Percentiles rank a stretch among this genome's conserved stretches.
Evolutionary conservation across 164 flowering plant genomes (phyloP).

Genomic region (Berberis thunbergii): DNA sequence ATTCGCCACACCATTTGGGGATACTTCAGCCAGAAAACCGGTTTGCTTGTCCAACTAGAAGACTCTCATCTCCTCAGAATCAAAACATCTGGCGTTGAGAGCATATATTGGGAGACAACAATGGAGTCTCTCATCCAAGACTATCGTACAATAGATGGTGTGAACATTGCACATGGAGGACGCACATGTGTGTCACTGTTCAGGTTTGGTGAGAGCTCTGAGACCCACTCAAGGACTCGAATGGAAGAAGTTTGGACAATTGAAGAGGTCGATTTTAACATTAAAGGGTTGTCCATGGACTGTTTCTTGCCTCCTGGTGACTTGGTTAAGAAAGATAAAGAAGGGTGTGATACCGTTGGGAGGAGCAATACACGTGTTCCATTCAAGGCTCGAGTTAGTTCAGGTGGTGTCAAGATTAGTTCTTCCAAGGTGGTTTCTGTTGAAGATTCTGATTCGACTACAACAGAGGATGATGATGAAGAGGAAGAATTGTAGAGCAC

Average conservation of each 20-base stretch:
- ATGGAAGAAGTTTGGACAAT: constrained; percentile 89
- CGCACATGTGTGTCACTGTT: constrained; percentile 52
- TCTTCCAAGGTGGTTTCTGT: constrained; percentile 49
- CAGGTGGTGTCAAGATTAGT: constrained; percentile 20
- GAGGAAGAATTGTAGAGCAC: constrained; percentile 12
- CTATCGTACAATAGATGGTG: constrained; percentile 65
- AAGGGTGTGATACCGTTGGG: constrained; percentile 14
- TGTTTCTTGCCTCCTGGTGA: constrained; percentile 90
- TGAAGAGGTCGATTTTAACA: constrained; percentile 84
- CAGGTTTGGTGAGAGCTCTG: constrained; percentile 59
- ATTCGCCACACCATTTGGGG: constrained; percentile 87
- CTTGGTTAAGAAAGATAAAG: constrained; percentile 46
- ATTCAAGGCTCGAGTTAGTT: constrained; percentile 15
- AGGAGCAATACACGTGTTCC: constrained; percentile 17
- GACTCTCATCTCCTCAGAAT: constrained; percentile 80
- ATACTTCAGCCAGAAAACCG: constrained; percentile 87
- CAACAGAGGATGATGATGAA: constrained; percentile 10
- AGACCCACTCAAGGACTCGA: constrained; percentile 51
- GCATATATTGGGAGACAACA: constrained; percentile 81
- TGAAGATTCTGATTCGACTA: constrained; percentile 19
- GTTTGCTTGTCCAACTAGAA: constrained; percentile 57
- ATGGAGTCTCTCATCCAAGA: constrained; percentile 70
- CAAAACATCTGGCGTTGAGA: constrained; percentile 32
- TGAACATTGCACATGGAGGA: constrained; percentile 75
- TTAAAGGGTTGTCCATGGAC: constrained; percentile 69